A percentile compares a stretch with the other conserved stretches of the same genome.
phyloP scores from a whole-genome alignment of 305 asterid species.

The Fraxinus angustifolia region DNA sequence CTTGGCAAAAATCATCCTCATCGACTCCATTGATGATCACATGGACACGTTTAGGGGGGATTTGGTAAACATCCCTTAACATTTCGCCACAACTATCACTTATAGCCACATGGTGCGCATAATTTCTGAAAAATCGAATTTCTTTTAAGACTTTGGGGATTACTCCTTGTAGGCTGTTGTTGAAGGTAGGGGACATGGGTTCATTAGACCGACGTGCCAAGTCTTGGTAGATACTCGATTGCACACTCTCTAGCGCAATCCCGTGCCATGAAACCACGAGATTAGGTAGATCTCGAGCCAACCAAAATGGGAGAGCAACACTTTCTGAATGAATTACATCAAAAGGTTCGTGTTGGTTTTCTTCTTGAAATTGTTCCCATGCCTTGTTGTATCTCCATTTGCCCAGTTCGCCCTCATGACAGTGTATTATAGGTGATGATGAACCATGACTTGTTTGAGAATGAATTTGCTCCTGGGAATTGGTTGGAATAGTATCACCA shows the following conservation, averaged over 20 bases:
- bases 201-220: conserved; percentile 44
- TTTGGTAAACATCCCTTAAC: conserved; percentile 78
- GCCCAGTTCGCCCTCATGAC: conserved; percentile 69
- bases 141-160: conserved; percentile 72
- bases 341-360: conserved; percentile 38
- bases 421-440: conserved; percentile 51
- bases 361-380: conserved; percentile 65
- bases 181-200: conserved; percentile 50
- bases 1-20: conserved; percentile 49
- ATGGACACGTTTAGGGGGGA: conserved; percentile 63
- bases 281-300: conserved; percentile 48
- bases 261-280: conserved; percentile 91
- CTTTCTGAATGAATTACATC: conserved; percentile 84
- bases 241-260: conserved; percentile 80
- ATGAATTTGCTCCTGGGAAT: background rate
- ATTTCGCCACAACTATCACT: conserved; percentile 89
- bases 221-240: conserved; percentile 72
- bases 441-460: background rate
- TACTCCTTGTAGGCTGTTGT: conserved; percentile 50
- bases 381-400: conserved; percentile 76
- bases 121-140: conserved; percentile 66
- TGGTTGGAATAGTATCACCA: background rate
- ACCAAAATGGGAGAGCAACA: conserved; percentile 66
- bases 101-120: conserved; percentile 79
- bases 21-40: conserved; percentile 79